Evolutionary conservation across 768 basidiomycete genomes (phyloP).

Genomic region (Lentinula edodes): DNA sequence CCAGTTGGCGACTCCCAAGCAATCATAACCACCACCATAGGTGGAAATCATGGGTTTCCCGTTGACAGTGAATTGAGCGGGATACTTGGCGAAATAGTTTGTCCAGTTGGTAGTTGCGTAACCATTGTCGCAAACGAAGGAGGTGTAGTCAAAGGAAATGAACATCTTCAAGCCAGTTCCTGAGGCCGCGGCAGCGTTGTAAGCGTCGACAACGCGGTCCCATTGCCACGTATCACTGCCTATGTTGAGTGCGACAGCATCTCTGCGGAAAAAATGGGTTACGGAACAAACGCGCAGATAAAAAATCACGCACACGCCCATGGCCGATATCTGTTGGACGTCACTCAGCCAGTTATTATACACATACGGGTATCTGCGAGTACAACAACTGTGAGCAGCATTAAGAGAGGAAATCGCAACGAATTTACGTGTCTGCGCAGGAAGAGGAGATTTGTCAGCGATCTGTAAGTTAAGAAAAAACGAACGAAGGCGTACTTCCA

Average conservation of each 20-base stretch:
- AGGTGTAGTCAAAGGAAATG: conserved; percentile 52
- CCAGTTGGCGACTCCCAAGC: conserved; percentile 50
- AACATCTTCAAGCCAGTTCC: conserved; percentile 42
- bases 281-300: neutral
- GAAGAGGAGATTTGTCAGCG: neutral
- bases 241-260: conserved; percentile 61
- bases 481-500: conserved; percentile 32
- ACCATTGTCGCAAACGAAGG: conserved; percentile 40
- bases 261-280: conserved; percentile 32
- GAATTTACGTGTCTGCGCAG: conserved; percentile 36
- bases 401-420: neutral
- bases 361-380: conserved; percentile 33
- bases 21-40: conserved; percentile 44
- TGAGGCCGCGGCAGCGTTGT: conserved; percentile 39
- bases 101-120: conserved; percentile 35
- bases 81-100: conserved; percentile 41
- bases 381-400: neutral
- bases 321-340: conserved; percentile 32
- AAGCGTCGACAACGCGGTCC: conserved; percentile 1
- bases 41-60: conserved; percentile 56
- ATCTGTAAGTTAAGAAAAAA: neutral
- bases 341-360: conserved; percentile 36
- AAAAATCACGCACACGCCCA: conserved; percentile 30
- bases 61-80: conserved; percentile 49
- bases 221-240: conserved; percentile 41